Base-by-base conservation (phyloP, 805 yeast genomes). In the Hanseniaspora mollemarum region DNA sequence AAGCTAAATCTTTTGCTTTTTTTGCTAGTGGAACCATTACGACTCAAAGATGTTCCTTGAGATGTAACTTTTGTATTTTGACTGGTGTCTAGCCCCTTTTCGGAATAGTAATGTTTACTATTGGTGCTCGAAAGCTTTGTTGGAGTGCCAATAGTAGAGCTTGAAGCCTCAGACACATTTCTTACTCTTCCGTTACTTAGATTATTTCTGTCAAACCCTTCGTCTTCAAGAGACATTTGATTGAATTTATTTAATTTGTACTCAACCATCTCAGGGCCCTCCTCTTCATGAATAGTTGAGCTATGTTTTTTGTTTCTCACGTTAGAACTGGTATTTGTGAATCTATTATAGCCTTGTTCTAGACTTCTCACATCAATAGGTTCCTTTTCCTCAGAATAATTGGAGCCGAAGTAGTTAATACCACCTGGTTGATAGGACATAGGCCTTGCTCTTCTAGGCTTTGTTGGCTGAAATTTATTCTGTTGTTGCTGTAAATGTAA, bases 341-440 rank as follows among this genome's bases (percentile, higher is more conserved):
- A 16, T 6, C 9, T 35, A 24, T 35, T 35, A 24, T 35, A 35
- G 21, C 13, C 6, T 7, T 19, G 39, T 8, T 35, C 39, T 7
- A 15, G 5, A 35, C 7, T 19, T 16, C 22, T 35, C 10, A 35
- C 16, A 6, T n/a, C 39, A 19, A 18, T 8, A 8, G 6, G 5
- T 13, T 35, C 24, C 8, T n/a, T 35, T 8, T 35, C 39, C 19
- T 16, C 24, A 18, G 10, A 7, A 16, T 8, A 7, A 19, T 35
- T 35, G 5, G 15, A 38, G 3, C 24, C 28, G 8, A 13, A 38
- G 15, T 22, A 21, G 18, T 38, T 38, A 2, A 21, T 16, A 32
- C 40, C 25, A 4, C 41, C 49, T 3, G 94, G 94, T 60, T 84
- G 88, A 60, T 81, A 84, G 9, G 92, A 83, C 0, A 90, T 83